phyloP scores from a whole-genome alignment of 345 rosid species.

The Citrus maxima region DNA sequence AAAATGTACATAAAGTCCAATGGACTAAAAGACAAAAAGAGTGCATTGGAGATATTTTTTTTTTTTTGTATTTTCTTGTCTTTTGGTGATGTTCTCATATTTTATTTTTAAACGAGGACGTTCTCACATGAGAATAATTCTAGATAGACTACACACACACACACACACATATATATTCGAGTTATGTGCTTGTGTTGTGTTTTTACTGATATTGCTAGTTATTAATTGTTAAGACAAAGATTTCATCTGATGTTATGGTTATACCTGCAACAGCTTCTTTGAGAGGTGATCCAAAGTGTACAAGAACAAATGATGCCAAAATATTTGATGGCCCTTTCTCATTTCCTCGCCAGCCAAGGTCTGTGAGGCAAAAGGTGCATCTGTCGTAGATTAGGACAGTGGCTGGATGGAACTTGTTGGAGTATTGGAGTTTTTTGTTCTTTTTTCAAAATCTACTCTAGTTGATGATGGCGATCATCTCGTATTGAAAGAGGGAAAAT shows the following conservation, averaged over 20 bases:
- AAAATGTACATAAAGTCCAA: background rate
- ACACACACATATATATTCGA: too few relatives aligned
- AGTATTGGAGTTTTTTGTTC: background rate
- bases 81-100: too few relatives aligned
- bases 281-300: constrained; percentile 12
- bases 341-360: constrained; percentile 37
- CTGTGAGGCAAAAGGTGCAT: constrained; percentile 24
- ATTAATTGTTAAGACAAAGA: background rate
- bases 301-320: constrained; percentile 6
- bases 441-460: background rate
- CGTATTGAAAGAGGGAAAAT: background rate
- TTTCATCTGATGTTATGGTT: background rate
- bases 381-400: background rate
- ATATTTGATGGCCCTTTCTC: constrained; percentile 31
- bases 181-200: background rate
- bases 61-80: too few relatives aligned
- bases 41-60: background rate
- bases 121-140: background rate
- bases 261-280: constrained; percentile 22
- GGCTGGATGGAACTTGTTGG: background rate
- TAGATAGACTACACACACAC: too few relatives aligned
- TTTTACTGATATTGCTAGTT: background rate
- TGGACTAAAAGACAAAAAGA: background rate
- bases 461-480: background rate
- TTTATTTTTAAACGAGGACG: too few relatives aligned